These are phyloP conservation scores for Aspergillus hortae DNA, from an alignment of 2,329 filamentous ascomycete species.

Conservation along the genomic window DNA sequence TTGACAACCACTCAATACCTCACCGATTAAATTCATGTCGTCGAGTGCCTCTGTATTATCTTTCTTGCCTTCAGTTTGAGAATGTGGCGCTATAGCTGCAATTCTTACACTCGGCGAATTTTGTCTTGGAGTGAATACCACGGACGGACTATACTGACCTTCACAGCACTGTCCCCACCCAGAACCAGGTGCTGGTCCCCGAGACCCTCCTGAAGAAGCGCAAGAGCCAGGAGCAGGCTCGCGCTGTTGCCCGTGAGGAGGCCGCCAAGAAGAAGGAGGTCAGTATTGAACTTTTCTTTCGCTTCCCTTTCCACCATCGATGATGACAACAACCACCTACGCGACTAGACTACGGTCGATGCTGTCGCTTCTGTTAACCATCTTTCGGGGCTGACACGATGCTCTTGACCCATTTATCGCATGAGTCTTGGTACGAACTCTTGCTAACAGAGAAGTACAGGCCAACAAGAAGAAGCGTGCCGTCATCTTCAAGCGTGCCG, in stretches of 20 bases:
- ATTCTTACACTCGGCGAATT: slow-evolving; percentile 78
- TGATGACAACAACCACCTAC: slow-evolving; percentile 87
- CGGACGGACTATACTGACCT: slow-evolving; percentile 77
- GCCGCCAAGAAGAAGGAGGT: slow-evolving; percentile 88
- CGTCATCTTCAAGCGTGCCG: slow-evolving; percentile 99
- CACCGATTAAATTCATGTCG: slow-evolving; percentile 75
- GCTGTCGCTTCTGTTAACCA: slow-evolving; percentile 71
- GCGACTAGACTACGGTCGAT: slow-evolving; percentile 97
- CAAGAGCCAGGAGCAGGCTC: slow-evolving; percentile 99
- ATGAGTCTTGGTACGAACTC: slow-evolving; percentile 10
- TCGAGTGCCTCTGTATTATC: slow-evolving; percentile 64
- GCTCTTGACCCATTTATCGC: slow-evolving; percentile 7
- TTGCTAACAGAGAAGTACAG: slow-evolving; percentile 49
- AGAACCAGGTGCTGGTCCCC: slow-evolving; percentile 94
- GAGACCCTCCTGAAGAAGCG: slow-evolving; percentile 99
- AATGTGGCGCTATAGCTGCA: slow-evolving; percentile 91
- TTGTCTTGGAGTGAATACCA: slow-evolving; percentile 57
- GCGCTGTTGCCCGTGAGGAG: slow-evolving; percentile 78
- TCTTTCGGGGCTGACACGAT: slow-evolving; percentile 69
- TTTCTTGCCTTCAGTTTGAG: slow-evolving; percentile 63
- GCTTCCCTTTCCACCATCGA: slow-evolving; percentile 28
- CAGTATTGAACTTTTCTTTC: slow-evolving; percentile 42
- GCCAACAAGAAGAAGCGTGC: slow-evolving; percentile 98
- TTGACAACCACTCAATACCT: slow-evolving; percentile 39
- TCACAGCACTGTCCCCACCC: slow-evolving; percentile 80